phyloP scores from a whole-genome alignment of 129 eudicot species.

The Chrysanthemum lavandulifolium region DNA sequence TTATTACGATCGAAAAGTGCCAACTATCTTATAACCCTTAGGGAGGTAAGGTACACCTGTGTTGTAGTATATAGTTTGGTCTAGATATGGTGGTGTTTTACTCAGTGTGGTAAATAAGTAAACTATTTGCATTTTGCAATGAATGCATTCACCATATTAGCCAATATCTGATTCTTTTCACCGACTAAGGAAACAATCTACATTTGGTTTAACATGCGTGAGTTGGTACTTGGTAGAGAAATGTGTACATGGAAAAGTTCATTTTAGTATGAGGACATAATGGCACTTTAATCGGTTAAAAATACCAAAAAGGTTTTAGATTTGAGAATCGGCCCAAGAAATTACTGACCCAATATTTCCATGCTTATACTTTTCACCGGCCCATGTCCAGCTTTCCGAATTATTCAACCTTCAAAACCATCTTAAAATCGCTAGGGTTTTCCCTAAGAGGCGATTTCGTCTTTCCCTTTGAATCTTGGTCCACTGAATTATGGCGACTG shows the following conservation, averaged over 20 bases:
- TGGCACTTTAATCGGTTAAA: not conserved
- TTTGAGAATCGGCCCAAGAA: constrained; percentile 22
- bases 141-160: constrained; percentile 8
- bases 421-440: constrained; percentile 1
- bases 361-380: not conserved
- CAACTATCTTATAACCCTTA: constrained; percentile 8
- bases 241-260: constrained; percentile 2
- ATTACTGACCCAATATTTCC: constrained; percentile 6
- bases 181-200: constrained; percentile 6
- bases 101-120: not conserved
- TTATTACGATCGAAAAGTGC: not conserved
- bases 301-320: not conserved
- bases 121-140: not conserved
- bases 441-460: too few species aligned
- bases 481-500: not conserved
- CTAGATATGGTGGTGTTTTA: constrained; percentile 1
- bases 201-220: constrained; percentile 3
- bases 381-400: constrained; percentile 3
- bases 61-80: not conserved
- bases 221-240: constrained; percentile 13
- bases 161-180: not conserved
- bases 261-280: not conserved
- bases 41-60: not conserved
- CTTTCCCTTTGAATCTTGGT: not conserved
- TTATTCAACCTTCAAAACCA: not conserved